A percentile compares a stretch with the other conserved stretches of the same genome.
Evolutionary conservation across 805 yeast genomes (phyloP).

Genomic region (Kuraishia cidri): DNA sequence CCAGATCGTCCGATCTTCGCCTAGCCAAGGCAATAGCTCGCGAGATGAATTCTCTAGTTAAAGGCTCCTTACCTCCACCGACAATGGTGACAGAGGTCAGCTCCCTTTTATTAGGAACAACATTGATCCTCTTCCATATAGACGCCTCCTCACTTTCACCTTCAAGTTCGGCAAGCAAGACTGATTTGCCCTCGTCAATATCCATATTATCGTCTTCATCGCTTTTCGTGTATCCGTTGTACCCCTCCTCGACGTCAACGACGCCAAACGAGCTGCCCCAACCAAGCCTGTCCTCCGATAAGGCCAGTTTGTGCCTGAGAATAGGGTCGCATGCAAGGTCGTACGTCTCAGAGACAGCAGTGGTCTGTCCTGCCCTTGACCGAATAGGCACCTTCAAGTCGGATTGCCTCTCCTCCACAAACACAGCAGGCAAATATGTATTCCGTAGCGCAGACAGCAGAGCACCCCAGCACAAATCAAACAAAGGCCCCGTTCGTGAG

Average conservation of each 20-base stretch:
- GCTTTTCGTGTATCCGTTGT: too few relatives aligned
- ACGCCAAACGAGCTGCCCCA: constrained; percentile 54
- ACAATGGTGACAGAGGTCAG: constrained; percentile 35
- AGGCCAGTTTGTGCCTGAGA: constrained; percentile 23
- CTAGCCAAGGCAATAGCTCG: constrained; percentile 38
- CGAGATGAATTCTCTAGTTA: constrained; percentile 37
- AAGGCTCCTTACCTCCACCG: constrained; percentile 37
- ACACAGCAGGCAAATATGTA: constrained; percentile 58
- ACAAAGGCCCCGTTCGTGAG: constrained; percentile 74
- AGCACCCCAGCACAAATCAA: constrained; percentile 69
- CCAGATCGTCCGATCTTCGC: constrained; percentile 33
- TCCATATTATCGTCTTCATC: too few relatives aligned
- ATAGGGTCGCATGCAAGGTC: constrained; percentile 50
- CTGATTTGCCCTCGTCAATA: constrained; percentile 11
- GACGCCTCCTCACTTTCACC: constrained; percentile 77
- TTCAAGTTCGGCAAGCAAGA: constrained; percentile 66
- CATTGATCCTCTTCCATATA: constrained; percentile 41
- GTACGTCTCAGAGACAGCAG: constrained; percentile 35
- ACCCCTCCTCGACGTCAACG: constrained; percentile 19
- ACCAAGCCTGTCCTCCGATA: constrained; percentile 29
- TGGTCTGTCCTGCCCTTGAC: constrained; percentile 21
- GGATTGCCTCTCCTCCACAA: constrained; percentile 52
- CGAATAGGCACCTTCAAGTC: constrained; percentile 24
- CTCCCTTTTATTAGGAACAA: constrained; percentile 20
- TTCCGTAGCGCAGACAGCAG: constrained; percentile 52